Evolutionary conservation across 208 protist species (phyloP).

Genomic region (Eutreptiella sp.): DNA sequence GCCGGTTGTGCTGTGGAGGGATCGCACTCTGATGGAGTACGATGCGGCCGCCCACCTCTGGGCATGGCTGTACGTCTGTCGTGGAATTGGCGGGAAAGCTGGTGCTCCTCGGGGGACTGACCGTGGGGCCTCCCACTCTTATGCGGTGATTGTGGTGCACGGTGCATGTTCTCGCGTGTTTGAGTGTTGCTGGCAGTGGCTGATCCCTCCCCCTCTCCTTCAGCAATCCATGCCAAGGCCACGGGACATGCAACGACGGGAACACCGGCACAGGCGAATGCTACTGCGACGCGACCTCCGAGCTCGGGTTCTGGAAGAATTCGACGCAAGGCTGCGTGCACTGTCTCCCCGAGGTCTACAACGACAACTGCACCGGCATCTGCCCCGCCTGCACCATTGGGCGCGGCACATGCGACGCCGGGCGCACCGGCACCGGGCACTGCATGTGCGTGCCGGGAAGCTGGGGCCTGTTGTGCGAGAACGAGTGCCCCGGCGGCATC

Average conservation of each 20-base stretch:
- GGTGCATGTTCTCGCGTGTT: too few relatives aligned
- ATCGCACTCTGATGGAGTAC: too few relatives aligned
- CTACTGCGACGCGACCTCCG: background rate
- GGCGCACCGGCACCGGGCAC: background rate
- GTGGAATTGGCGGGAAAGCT: too few relatives aligned
- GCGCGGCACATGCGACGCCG: background rate
- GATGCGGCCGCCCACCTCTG: too few relatives aligned
- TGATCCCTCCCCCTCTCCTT: too few relatives aligned
- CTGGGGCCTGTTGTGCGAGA: constrained; percentile 21
- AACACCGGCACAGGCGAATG: constrained; percentile 8
- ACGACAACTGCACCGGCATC: constrained; percentile 18
- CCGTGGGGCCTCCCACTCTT: too few relatives aligned
- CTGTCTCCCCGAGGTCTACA: constrained; percentile 2
- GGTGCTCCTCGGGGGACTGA: too few relatives aligned
- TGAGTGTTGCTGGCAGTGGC: too few relatives aligned
- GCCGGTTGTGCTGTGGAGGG: too few relatives aligned
- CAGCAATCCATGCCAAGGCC: constrained; percentile 19
- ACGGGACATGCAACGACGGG: constrained; percentile 23
- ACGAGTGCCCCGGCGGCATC: constrained; percentile 16
- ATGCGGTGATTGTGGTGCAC: too few relatives aligned
- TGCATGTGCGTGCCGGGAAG: background rate
- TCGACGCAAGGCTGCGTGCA: constrained; percentile 15
- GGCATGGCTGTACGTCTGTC: too few relatives aligned
- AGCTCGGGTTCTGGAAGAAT: background rate
- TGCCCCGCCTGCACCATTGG: constrained; percentile 6